A percentile compares a stretch with the other conserved stretches of the same genome.
Conservation (phyloP, 306 rosid genomes). For the Sicyos edulis region DNA sequence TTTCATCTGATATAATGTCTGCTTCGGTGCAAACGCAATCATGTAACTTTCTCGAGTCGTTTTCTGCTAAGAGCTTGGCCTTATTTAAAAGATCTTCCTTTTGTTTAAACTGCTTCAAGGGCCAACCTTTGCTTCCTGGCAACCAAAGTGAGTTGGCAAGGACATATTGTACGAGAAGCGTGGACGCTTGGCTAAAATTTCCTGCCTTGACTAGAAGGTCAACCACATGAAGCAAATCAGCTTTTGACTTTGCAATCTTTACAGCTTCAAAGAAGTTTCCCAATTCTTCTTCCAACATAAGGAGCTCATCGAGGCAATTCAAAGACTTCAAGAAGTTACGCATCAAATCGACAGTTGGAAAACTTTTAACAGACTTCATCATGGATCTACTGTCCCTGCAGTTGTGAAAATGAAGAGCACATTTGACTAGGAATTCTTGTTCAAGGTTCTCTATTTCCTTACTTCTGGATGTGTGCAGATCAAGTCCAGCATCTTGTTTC, state of each 20-base stretch:
- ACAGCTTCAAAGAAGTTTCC: conserved; percentile 63
- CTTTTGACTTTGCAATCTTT: conserved; percentile 46
- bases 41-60: conserved; percentile 27
- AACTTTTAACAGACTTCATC: conserved; percentile 70
- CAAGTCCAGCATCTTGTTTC: conserved; percentile 46
- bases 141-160: conserved; percentile 62
- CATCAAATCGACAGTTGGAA: conserved; percentile 40
- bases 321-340: conserved; percentile 45
- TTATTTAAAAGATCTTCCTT: conserved; percentile 43
- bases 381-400: conserved; percentile 43
- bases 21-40: conserved; percentile 40
- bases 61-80: conserved; percentile 44
- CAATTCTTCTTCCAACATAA: conserved; percentile 53
- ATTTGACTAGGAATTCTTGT: conserved; percentile 48
- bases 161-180: conserved; percentile 35
- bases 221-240: conserved; percentile 35
- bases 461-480: conserved; percentile 12
- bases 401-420: conserved; percentile 48
- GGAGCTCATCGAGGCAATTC: conserved; percentile 49
- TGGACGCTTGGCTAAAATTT: conserved; percentile 41
- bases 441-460: conserved; percentile 34
- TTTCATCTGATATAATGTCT: conserved; percentile 35
- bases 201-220: conserved; percentile 55
- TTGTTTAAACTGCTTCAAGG: conserved; percentile 38
- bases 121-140: conserved; percentile 61